These are phyloP conservation scores for Chlorella sp. DNA, from an alignment of 139 green algal species.

Conservation along the genomic window DNA sequence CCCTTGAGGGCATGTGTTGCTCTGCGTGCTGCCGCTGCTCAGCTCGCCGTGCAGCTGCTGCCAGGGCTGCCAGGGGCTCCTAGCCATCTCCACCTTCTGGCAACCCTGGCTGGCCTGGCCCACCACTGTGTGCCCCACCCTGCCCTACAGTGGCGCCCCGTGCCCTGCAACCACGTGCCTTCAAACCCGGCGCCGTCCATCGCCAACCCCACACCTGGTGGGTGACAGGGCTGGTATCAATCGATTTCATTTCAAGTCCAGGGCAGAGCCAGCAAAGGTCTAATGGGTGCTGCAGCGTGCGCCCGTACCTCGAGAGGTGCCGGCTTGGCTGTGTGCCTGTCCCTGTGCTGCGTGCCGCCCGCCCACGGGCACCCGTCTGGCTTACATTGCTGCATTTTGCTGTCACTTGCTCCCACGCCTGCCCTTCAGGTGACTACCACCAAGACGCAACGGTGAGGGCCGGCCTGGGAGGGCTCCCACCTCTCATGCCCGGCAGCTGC, in stretches of 20 bases:
- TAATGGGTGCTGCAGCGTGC: too few species aligned
- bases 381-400: too few species aligned
- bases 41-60: too few species aligned
- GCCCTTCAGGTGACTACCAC: too few species aligned
- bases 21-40: too few species aligned
- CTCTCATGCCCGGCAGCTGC: neutral
- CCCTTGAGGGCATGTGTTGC: too few species aligned
- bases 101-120: neutral
- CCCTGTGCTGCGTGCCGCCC: neutral
- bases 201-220: slow-evolving; percentile 8
- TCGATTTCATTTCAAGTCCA: too few species aligned
- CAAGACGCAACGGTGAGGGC: neutral
- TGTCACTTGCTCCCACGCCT: neutral
- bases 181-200: slow-evolving; percentile 5
- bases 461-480: too few species aligned
- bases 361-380: neutral
- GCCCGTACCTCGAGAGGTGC: neutral
- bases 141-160: slow-evolving; percentile 16
- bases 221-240: neutral
- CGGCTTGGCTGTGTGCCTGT: neutral
- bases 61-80: too few species aligned
- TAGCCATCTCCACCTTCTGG: too few species aligned
- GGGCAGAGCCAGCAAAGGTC: too few species aligned
- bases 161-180: slow-evolving; percentile 33
- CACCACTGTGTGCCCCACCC: neutral